Evolutionary conservation across 805 yeast species (phyloP).

Genomic region (Yamadazyma insecticola): DNA sequence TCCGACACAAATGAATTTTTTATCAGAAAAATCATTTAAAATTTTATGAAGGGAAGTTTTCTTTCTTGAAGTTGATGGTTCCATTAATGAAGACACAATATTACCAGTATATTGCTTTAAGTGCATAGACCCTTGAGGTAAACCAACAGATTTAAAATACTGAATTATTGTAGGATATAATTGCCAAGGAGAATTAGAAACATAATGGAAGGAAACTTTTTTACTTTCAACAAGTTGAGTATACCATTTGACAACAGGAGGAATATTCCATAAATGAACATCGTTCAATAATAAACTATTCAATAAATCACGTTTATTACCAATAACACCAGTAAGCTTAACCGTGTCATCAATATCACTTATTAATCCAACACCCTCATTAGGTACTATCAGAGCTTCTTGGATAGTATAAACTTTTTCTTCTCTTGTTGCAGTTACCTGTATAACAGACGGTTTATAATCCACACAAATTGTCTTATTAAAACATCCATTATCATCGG

Average conservation of each 20-base stretch:
- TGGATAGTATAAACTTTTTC: conserved; percentile 45
- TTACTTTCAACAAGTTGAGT: conserved; percentile 38
- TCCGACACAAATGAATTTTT: conserved; percentile 81
- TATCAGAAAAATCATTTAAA: conserved; percentile 66
- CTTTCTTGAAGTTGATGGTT: conserved; percentile 83
- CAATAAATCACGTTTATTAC: conserved; percentile 80
- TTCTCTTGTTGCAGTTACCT: conserved; percentile 44
- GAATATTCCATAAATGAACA: conserved; percentile 62
- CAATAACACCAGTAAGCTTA: conserved; percentile 83
- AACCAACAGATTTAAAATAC: conserved; percentile 48
- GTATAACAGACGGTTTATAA: conserved; percentile 58
- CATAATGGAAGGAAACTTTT: conserved; percentile 77
- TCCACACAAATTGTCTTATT: conserved; percentile 46
- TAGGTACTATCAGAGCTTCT: conserved; percentile 39
- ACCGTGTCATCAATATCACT: conserved; percentile 95
- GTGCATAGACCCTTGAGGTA: conserved; percentile 82
- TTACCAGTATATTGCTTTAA: conserved; percentile 85
- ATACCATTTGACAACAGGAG: conserved; percentile 74
- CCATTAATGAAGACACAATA: conserved; percentile 74
- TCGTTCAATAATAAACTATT: conserved; percentile 70
- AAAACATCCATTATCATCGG: conserved; percentile 70
- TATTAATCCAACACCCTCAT: conserved; percentile 63
- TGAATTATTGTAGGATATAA: conserved; percentile 57
- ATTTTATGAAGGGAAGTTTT: conserved; percentile 59
- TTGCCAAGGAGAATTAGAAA: conserved; percentile 95